These are phyloP conservation scores for Austroboletus eburneus DNA, from an alignment of 768 basidiomycete genomes.

Conservation along the genomic window DNA sequence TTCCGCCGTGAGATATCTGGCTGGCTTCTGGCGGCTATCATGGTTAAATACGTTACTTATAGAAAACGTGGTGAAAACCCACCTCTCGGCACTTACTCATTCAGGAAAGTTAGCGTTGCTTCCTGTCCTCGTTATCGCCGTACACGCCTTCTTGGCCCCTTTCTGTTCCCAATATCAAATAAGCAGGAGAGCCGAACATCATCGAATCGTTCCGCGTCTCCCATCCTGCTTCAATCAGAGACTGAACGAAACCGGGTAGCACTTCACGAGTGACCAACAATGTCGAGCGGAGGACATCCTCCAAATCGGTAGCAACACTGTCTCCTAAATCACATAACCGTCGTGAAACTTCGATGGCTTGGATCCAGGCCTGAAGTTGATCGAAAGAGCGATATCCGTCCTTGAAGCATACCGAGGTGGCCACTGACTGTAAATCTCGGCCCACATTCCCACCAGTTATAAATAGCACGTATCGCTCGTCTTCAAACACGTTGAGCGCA, in stretches of 20 bases:
- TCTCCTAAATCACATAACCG: not conserved
- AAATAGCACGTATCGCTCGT: constrained; percentile 54
- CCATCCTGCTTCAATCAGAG: constrained; percentile 34
- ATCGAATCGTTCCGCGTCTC: constrained; percentile 30
- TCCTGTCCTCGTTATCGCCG: constrained; percentile 11
- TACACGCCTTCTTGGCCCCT: not conserved
- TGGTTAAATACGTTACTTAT: not conserved
- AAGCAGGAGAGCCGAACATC: constrained; percentile 27
- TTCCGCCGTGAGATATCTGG: no score
- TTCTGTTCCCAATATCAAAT: constrained; percentile 19
- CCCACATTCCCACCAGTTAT: constrained; percentile 22
- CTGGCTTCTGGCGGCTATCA: not conserved
- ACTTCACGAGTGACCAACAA: constrained; percentile 8
- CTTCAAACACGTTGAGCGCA: constrained; percentile 38
- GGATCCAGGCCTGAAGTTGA: constrained; percentile 54
- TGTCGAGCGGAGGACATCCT: constrained; percentile 9
- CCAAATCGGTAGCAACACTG: not conserved
- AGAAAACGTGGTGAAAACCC: not conserved
- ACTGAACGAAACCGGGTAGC: constrained; percentile 18
- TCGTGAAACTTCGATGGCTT: constrained; percentile 19
- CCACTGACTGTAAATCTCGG: not conserved
- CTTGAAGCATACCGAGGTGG: constrained; percentile 47
- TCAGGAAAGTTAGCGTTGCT: constrained; percentile 14
- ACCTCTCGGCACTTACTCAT: not conserved
- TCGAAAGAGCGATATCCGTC: constrained; percentile 44